Base-by-base conservation (phyloP, 2,329 filamentous ascomycete genomes). In the Xylariaceae sp. region DNA sequence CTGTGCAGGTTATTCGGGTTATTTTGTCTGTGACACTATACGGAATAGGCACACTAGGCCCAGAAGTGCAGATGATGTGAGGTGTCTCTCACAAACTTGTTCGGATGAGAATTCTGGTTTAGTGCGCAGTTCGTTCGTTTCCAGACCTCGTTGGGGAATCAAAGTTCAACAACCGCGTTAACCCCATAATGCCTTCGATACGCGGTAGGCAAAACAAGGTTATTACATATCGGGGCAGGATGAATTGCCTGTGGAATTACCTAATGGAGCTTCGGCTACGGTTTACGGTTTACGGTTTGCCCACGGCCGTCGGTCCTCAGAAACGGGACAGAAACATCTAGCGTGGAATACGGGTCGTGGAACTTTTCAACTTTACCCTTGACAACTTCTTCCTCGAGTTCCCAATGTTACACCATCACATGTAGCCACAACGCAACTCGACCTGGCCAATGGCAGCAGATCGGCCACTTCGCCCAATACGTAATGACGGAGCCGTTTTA, bases 361-460 rank as follows among this genome's bases (percentile, higher is more conserved):
- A 30, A 30, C 23, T 30, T 30, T 4, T 4, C 23, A 30, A 30
- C 23, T 5, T 30, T 30, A 30, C 23, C 23, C 23, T 30, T 30
- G 23, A 4, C 23, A 30, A 30, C 23, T 30, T 5, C 23, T 30
- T 30, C 23, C 5, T 30, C 23, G 17, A 18, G 17, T 30, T 30
- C 23, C 17, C 17, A 18, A 18, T 18, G 5, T 30, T 30, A 30
- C 23, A 30, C 23, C 23, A 30, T 30, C 23, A 30, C 23, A 4
- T 30, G 23, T 30, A 34, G 49, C 23, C 10, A 48, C n/a, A 34
- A 15, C 50, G 50, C 18, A 53, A 53, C 39, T 17, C 17, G 35
- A 17, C 4, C 35, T 48, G 17, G 15, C 56, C 53, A 61, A 61
- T 61, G 30, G 30, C 30, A 48, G 47, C 30, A 54, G 18, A 48